Evolutionary conservation across 495 filamentous ascomycete genomes (phyloP), one percentile per base, ranked within the genome.

Genomic region (Tuber aestivum): DNA sequence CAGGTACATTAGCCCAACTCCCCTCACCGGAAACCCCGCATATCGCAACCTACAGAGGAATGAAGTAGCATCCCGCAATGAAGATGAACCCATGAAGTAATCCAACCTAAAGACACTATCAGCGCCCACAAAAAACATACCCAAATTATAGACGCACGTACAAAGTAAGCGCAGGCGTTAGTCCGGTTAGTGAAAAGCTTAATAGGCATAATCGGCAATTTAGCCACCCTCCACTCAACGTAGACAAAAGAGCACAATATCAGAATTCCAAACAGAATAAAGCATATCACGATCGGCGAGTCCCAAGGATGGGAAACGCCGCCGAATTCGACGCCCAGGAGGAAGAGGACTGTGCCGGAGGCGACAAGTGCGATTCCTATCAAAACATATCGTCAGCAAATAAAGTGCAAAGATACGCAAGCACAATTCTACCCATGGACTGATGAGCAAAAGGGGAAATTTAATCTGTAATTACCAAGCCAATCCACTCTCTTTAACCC

Each of bases 291-390:
- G 0, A 87, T 90, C 0, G 91, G 84, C 0, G 93, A 95, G 73
- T 79, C 80, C 94, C 94, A 97, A 23, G 93, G 91, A 76, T 88
- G 87, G n/a, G 86, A 86, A 45, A 92, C 86, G 32, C 94, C 94
- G 70, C 93, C 93, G 74, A 91, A 91, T 80, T 93, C 90, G 20
- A 96, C 87, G 16, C 91, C 93, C 45, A 95, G 89, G 21, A 96
- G 87, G 79, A 97, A 87, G 89, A 96, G 94, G 45, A 95, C 84
- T 0, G 92, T 93, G 16, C 89, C 92, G n/a, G 90, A 90, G 45
- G 94, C 87, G 75, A 95, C 89, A 14, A 89, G 86, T 44, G 93
- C 73, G 0, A 87, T 89, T 16, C 80, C 80, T 81, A 71, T 65
- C 27, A 65, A 65, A 65, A n/a, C 12, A 71, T 70, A 21, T 21